Percentiles rank a stretch among this genome's conserved stretches.
These are phyloP conservation scores for Graphilbum fragrans DNA, from an alignment of 2,329 filamentous ascomycete genomes.

Conservation along the genomic window DNA sequence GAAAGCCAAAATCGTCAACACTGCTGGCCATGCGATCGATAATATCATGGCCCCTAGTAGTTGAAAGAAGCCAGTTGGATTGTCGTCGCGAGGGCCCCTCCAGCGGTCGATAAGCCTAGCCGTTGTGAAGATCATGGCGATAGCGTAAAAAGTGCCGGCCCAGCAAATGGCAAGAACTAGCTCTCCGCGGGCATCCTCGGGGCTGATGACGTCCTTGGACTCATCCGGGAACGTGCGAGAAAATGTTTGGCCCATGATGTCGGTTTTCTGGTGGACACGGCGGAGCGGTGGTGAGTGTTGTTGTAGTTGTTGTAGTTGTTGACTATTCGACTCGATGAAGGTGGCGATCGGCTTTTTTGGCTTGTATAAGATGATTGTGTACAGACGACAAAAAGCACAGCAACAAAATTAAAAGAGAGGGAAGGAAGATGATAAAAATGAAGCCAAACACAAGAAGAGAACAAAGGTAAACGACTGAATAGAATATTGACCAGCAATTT, in stretches of 20 bases:
- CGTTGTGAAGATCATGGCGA: constrained; percentile 15
- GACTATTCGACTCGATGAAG: not conserved
- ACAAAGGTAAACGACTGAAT: constrained; percentile 1
- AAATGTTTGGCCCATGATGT: constrained; percentile 8
- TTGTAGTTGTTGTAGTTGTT: not conserved
- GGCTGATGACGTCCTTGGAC: constrained; percentile 11
- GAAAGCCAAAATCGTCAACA: constrained; percentile 10
- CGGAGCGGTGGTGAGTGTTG: not conserved
- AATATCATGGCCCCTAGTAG: constrained; percentile 11
- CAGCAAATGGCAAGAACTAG: constrained; percentile 12
- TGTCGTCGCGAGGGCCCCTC: constrained; percentile 14
- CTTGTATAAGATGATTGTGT: no score
- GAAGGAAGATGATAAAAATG: not conserved
- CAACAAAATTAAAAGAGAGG: no score
- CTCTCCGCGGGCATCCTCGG: constrained; percentile 8
- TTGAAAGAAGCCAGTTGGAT: constrained; percentile 8
- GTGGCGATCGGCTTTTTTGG: not conserved
- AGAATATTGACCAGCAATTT: constrained; percentile 11
- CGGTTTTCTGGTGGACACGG: not conserved
- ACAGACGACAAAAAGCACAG: no score
- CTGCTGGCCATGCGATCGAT: constrained; percentile 12
- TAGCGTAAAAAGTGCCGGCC: constrained; percentile 10
- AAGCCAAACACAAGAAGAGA: not conserved
- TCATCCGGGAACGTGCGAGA: constrained; percentile 9
- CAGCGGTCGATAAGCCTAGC: constrained; percentile 15